These are phyloP conservation scores for Leccinum sublutescens DNA, from an alignment of 768 basidiomycete species.

Conservation along the genomic window DNA sequence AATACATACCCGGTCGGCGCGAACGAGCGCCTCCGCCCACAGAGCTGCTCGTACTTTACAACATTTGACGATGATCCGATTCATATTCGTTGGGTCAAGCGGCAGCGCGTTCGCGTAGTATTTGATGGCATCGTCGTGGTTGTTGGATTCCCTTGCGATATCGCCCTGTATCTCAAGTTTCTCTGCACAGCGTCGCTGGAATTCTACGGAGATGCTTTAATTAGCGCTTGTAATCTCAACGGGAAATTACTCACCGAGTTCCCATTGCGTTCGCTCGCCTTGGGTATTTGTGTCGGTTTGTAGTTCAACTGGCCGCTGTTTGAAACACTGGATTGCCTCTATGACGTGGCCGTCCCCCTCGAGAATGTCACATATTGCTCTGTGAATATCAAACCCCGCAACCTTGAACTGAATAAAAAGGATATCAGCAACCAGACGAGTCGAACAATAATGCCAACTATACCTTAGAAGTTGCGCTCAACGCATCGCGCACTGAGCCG, in stretches of 20 bases:
- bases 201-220: not conserved
- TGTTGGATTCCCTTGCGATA: not conserved
- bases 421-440: too few relatives aligned
- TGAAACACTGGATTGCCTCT: not conserved
- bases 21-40: not conserved
- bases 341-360: not conserved
- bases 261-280: not conserved
- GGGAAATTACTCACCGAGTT: not conserved
- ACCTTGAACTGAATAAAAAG: conserved; percentile 2
- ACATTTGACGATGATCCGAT: not conserved
- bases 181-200: not conserved
- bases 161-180: not conserved
- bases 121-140: not conserved
- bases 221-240: not conserved
- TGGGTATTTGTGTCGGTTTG: not conserved
- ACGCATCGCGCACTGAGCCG: not conserved
- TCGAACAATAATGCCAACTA: not conserved
- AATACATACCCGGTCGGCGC: not conserved
- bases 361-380: conserved; percentile 1
- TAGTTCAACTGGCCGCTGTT: not conserved
- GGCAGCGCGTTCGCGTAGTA: not conserved
- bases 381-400: not conserved
- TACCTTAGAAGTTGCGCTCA: not conserved
- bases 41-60: not conserved
- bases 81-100: not conserved